These are phyloP conservation scores for Cucumis variabilis DNA, from an alignment of 331 rosid species.

Conservation along the genomic window DNA sequence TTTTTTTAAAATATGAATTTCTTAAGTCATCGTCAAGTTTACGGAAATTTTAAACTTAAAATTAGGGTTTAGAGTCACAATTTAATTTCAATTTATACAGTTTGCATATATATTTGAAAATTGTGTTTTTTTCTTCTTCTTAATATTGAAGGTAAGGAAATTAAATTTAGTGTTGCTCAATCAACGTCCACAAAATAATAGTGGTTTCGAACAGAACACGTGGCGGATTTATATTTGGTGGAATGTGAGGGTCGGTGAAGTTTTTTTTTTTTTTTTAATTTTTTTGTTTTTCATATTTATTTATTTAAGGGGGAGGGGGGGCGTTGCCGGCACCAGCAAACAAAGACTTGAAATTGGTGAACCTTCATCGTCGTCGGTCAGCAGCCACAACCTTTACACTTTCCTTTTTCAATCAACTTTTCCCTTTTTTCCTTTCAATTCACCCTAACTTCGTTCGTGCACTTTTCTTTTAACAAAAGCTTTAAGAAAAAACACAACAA, in stretches of 20 bases:
- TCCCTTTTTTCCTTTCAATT: neutral
- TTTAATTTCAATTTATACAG: too few species aligned
- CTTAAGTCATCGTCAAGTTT: too few species aligned
- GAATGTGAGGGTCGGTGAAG: constrained; percentile 29
- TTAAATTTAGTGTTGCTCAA: constrained; percentile 7
- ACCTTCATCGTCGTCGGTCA: constrained; percentile 25
- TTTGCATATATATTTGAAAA: too few species aligned
- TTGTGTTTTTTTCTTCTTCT: too few species aligned
- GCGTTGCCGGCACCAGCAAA: constrained; percentile 8
- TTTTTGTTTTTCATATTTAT: neutral
- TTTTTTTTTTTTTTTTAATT: neutral
- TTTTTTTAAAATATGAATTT: too few species aligned
- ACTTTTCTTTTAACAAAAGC: neutral
- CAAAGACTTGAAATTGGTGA: constrained; percentile 18
- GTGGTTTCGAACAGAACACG: constrained; percentile 1
- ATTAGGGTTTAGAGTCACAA: too few species aligned
- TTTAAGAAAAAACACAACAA: too few species aligned
- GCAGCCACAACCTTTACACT: neutral
- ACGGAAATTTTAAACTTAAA: too few species aligned
- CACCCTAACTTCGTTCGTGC: neutral
- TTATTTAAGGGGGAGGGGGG: neutral
- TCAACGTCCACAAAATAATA: constrained; percentile 11
- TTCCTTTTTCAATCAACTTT: neutral
- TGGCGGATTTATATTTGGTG: neutral
- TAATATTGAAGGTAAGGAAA: neutral